Percentiles rank a stretch among this genome's conserved stretches.
These are phyloP conservation scores for Fusarium incarnatum DNA, from an alignment of 2,329 filamentous ascomycete species.

Conservation along the genomic window DNA sequence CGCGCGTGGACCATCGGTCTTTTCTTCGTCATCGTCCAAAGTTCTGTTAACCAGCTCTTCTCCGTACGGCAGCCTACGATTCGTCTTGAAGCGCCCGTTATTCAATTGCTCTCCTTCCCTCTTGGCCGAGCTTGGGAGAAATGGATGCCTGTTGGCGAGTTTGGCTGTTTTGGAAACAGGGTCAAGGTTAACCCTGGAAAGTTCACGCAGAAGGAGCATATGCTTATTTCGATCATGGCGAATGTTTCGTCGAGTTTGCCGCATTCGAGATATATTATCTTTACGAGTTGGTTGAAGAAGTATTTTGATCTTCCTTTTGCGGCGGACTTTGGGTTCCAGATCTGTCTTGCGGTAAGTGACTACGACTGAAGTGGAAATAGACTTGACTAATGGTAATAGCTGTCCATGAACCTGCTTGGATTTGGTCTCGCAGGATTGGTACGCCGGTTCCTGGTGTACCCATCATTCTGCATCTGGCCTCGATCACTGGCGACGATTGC, in stretches of 20 bases:
- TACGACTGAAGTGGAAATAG: too few relatives aligned
- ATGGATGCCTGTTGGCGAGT: slow-evolving; percentile 58
- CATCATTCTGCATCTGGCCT: slow-evolving; percentile 48
- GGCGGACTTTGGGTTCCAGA: slow-evolving; percentile 52
- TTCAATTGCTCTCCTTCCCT: slow-evolving; percentile 63
- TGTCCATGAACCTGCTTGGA: slow-evolving; percentile 57
- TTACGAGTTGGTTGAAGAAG: slow-evolving; percentile 41
- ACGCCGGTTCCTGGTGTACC: slow-evolving; percentile 64
- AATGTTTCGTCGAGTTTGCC: slow-evolving; percentile 40
- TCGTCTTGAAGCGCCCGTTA: slow-evolving; percentile 62
- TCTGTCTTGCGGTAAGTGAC: slow-evolving; percentile 32
- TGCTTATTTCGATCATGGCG: slow-evolving; percentile 67
- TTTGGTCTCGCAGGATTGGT: slow-evolving; percentile 65
- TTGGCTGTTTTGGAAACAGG: slow-evolving; percentile 56
- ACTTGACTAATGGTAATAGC: too few relatives aligned
- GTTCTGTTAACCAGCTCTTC: slow-evolving; percentile 67
- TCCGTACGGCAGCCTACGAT: slow-evolving; percentile 65
- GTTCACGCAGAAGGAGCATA: slow-evolving; percentile 70
- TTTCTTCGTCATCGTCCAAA: slow-evolving; percentile 58
- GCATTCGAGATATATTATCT: slow-evolving; percentile 39
- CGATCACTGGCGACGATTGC: slow-evolving; percentile 51
- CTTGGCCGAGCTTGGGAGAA: slow-evolving; percentile 58
- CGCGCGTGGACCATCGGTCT: slow-evolving; percentile 64
- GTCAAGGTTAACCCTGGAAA: slow-evolving; percentile 64
- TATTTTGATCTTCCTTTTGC: slow-evolving; percentile 42